Conservation (phyloP, 345 rosid species). For the Xanthoceras sorbifolium region DNA sequence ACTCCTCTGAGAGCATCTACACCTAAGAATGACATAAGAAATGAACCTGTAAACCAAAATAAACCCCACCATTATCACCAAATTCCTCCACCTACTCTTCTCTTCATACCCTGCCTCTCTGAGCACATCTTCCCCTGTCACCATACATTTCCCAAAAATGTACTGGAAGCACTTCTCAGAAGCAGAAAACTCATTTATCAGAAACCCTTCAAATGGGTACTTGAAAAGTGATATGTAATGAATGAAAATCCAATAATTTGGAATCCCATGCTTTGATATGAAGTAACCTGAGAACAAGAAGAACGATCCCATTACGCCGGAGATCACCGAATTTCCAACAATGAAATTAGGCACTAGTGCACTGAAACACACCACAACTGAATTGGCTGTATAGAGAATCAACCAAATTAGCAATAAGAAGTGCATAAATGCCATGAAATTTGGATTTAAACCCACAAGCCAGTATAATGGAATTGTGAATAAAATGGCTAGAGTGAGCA, state of each 20-base stretch:
- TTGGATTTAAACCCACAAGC: slow-evolving; percentile 79
- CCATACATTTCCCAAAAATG: slow-evolving; percentile 63
- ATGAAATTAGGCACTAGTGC: slow-evolving; percentile 94
- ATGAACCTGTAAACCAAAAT: slow-evolving; percentile 77
- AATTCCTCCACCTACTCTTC: slow-evolving; percentile 75
- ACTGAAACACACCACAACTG: slow-evolving; percentile 92
- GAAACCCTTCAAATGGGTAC: slow-evolving; percentile 95
- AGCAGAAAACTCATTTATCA: slow-evolving; percentile 85
- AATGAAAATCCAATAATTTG: slow-evolving; percentile 91
- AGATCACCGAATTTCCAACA: slow-evolving; percentile 82
- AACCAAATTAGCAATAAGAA: slow-evolving; percentile 86
- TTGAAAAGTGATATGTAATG: slow-evolving; percentile 87
- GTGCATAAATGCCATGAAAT: slow-evolving; percentile 64
- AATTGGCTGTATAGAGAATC: slow-evolving; percentile 92
- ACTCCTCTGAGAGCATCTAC: slow-evolving; percentile 65
- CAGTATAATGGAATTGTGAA: slow-evolving; percentile 83
- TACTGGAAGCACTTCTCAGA: slow-evolving; percentile 75
- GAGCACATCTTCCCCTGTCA: slow-evolving; percentile 68
- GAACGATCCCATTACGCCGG: slow-evolving; percentile 96
- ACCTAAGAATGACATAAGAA: slow-evolving; percentile 74
- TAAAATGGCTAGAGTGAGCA: slow-evolving; percentile 70
- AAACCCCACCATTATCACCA: slow-evolving; percentile 70
- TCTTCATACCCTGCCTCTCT: slow-evolving; percentile 75
- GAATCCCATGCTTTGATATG: slow-evolving; percentile 77
- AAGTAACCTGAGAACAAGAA: slow-evolving; percentile 97